phyloP scores from a whole-genome alignment of 176 grass and related monocot species.

The Oropetium thomaeum region DNA sequence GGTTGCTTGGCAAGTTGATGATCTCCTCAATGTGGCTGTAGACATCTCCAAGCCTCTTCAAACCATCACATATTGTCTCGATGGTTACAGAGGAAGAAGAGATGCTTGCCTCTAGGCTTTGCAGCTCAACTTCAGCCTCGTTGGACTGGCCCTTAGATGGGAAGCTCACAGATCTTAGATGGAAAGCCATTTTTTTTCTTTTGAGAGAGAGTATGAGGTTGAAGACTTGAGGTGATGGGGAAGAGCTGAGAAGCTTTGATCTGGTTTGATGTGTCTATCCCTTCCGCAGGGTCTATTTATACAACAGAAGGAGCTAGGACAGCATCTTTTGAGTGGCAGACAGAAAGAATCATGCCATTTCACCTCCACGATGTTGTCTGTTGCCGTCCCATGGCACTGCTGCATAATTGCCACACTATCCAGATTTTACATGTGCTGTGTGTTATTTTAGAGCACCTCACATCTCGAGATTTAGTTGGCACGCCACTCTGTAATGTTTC shows the following conservation, averaged over 20 bases:
- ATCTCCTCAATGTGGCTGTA: slow-evolving; percentile 40
- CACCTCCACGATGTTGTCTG: slow-evolving; percentile 27
- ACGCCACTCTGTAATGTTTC: slow-evolving; percentile 30
- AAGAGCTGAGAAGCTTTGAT: background rate
- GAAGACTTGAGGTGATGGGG: background rate
- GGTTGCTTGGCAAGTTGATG: slow-evolving; percentile 41
- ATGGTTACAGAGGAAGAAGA: slow-evolving; percentile 18
- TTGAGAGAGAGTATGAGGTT: background rate
- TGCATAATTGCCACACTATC: slow-evolving; percentile 4
- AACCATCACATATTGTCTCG: background rate
- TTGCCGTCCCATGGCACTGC: background rate
- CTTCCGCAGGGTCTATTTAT: slow-evolving; percentile 30
- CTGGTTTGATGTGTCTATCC: slow-evolving; percentile 26
- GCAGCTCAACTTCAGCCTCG: slow-evolving; percentile 35
- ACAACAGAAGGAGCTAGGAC: slow-evolving; percentile 16
- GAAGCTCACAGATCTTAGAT: slow-evolving; percentile 42
- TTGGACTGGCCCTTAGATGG: slow-evolving; percentile 35
- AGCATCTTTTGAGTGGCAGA: slow-evolving; percentile 18
- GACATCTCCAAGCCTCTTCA: slow-evolving; percentile 41
- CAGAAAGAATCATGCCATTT: slow-evolving; percentile 30
- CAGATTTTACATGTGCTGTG: slow-evolving; percentile 30
- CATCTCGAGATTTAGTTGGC: background rate
- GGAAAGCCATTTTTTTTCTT: slow-evolving; percentile 39
- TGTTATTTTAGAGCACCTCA: background rate
- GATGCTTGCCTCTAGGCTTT: slow-evolving; percentile 32